Percentiles rank a stretch among this genome's conserved stretches.
phyloP scores from a whole-genome alignment of 257 asterid species.

The Gynochthodes officinalis region DNA sequence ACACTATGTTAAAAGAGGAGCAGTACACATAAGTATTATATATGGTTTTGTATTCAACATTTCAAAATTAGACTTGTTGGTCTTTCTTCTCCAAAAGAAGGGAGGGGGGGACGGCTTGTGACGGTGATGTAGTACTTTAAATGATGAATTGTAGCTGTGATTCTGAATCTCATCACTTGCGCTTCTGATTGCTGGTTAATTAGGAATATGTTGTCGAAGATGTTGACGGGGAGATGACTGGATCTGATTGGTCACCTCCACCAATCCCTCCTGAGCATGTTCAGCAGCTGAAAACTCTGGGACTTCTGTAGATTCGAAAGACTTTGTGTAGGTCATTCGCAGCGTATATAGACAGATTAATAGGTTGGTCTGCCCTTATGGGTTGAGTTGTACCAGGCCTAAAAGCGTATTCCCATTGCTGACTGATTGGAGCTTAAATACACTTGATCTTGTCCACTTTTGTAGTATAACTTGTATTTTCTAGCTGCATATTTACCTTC shows the following conservation, averaged over 20 bases:
- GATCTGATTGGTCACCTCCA: constrained; percentile 84
- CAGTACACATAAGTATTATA: background rate
- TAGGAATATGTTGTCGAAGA: constrained; percentile 99
- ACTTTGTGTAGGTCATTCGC: constrained; percentile 16
- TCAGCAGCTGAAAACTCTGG: constrained; percentile 87
- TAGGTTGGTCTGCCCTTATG: background rate
- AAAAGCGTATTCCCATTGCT: background rate
- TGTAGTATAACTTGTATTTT: constrained; percentile 11
- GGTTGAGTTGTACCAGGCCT: background rate
- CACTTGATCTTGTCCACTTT: constrained; percentile 20
- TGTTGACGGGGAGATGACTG: constrained; percentile 77
- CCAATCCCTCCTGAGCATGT: constrained; percentile 81
- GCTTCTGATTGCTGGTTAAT: background rate
- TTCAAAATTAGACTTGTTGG: background rate
- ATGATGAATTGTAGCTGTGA: too few relatives aligned
- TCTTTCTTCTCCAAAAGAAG: background rate
- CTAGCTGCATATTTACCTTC: background rate
- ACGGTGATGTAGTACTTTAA: too few relatives aligned
- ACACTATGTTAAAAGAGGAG: background rate
- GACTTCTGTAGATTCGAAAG: constrained; percentile 53
- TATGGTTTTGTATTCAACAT: background rate
- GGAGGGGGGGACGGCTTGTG: too few relatives aligned
- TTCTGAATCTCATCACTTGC: too few relatives aligned
- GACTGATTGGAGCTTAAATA: background rate
- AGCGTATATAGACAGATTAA: constrained; percentile 14